phyloP scores from a whole-genome alignment of 768 basidiomycete genomes.

The Kwoniella sp. region DNA sequence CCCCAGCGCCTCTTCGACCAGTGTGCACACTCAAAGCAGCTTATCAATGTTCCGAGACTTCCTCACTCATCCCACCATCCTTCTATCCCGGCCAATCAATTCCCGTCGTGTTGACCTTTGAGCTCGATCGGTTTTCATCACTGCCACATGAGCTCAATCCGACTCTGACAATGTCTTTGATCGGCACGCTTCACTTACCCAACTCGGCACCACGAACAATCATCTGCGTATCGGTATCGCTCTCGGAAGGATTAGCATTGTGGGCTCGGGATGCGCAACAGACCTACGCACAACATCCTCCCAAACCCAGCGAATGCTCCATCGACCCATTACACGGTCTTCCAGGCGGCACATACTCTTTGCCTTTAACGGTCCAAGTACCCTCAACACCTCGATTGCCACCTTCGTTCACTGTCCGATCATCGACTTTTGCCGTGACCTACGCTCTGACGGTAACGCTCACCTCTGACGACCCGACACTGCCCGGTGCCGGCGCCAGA shows the following conservation, averaged over 20 bases:
- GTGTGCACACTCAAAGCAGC: conserved; percentile 33
- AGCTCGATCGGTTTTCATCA: conserved; percentile 38
- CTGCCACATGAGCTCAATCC: conserved; percentile 47
- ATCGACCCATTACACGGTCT: conserved; percentile 33
- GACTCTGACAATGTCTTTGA: conserved; percentile 46
- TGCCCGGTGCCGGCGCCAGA: conserved; percentile 23
- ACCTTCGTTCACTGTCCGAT: conserved; percentile 39
- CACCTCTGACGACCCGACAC: conserved; percentile 39
- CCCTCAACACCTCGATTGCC: conserved; percentile 47
- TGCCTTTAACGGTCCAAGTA: conserved; percentile 51
- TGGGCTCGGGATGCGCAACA: conserved; percentile 47
- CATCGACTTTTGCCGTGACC: conserved; percentile 44
- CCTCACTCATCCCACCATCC: conserved; percentile 42
- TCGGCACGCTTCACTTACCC: conserved; percentile 43
- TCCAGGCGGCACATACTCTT: conserved; percentile 47
- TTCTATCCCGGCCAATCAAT: conserved; percentile 53
- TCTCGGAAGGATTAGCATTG: conserved; percentile 43
- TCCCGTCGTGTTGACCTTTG: conserved; percentile 44
- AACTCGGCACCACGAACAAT: conserved; percentile 38
- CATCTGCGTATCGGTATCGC: conserved; percentile 50
- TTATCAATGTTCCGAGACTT: conserved; percentile 39
- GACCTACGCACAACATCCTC: conserved; percentile 29
- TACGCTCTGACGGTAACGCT: conserved; percentile 46
- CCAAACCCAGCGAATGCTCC: conserved; percentile 22
- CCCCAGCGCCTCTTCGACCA: conserved; percentile 35